These are phyloP conservation scores for Leccinellum rugosiceps DNA, from an alignment of 768 basidiomycete species.

Conservation along the genomic window DNA sequence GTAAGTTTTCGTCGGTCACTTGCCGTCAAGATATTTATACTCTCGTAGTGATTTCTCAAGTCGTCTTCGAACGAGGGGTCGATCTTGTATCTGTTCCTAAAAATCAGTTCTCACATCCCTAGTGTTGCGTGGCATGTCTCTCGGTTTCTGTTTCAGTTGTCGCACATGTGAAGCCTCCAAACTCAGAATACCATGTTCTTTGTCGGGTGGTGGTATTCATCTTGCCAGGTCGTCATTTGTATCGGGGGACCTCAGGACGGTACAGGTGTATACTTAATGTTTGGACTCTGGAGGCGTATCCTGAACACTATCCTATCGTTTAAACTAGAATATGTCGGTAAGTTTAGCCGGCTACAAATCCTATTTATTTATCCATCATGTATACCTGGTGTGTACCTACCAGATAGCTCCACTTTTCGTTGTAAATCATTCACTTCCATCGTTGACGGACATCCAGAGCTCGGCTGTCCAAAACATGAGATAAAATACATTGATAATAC, in stretches of 20 bases:
- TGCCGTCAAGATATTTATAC: not conserved
- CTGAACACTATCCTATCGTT: constrained; percentile 6
- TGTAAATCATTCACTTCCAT: not conserved
- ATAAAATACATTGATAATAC: constrained; percentile 3
- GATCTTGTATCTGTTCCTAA: not conserved
- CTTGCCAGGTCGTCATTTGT: not conserved
- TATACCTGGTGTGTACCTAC: not conserved
- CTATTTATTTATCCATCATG: constrained; percentile 6
- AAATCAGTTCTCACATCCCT: constrained; percentile 2
- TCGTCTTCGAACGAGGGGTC: not conserved
- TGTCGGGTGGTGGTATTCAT: constrained; percentile 2
- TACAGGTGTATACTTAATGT: constrained; percentile 1
- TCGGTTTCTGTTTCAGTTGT: constrained; percentile 2
- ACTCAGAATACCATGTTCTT: not conserved
- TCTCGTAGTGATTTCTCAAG: constrained; percentile 21
- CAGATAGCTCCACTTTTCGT: not conserved
- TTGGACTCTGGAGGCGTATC: not conserved
- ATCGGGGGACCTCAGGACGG: constrained; percentile 2
- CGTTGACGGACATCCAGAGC: not conserved
- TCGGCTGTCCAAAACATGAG: not conserved
- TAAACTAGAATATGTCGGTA: constrained; percentile 8
- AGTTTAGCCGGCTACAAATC: not conserved
- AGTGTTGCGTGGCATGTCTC: constrained; percentile 4
- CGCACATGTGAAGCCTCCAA: constrained; percentile 4
- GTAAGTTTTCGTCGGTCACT: constrained; percentile 25